These are phyloP conservation scores for Trypanosoma theileri DNA, from an alignment of 208 protist species.

Conservation along the genomic window DNA sequence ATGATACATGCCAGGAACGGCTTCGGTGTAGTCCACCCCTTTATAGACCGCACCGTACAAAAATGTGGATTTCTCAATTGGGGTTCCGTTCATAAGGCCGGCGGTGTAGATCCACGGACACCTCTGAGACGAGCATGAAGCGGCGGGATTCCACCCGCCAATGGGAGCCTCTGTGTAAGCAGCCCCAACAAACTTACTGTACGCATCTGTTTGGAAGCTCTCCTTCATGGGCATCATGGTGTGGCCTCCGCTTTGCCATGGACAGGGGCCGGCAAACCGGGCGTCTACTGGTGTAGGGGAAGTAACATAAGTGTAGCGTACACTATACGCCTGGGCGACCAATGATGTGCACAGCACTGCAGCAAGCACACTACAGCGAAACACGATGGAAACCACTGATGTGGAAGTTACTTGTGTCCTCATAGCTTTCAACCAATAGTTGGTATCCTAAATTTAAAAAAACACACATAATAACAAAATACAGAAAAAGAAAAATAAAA, in stretches of 20 bases:
- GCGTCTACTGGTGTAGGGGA: slow-evolving; percentile 16
- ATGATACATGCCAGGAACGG: slow-evolving; percentile 20
- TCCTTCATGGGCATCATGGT: slow-evolving; percentile 65
- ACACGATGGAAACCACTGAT: not conserved
- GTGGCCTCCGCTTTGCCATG: slow-evolving; percentile 31
- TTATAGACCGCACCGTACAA: slow-evolving; percentile 49
- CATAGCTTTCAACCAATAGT: not conserved
- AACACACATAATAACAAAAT: no score
- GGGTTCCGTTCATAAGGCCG: slow-evolving; percentile 42
- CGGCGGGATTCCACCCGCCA: slow-evolving; percentile 41
- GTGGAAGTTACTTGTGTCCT: not conserved
- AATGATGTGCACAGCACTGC: slow-evolving; percentile 23
- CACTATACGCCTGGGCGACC: slow-evolving; percentile 32
- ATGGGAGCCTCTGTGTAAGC: slow-evolving; percentile 40
- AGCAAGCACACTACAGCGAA: slow-evolving; percentile 8
- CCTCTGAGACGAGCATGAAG: slow-evolving; percentile 36
- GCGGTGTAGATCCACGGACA: slow-evolving; percentile 63
- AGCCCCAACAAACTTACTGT: slow-evolving; percentile 19
- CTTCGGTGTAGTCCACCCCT: slow-evolving; percentile 13
- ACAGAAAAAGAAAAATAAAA: no score
- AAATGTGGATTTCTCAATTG: slow-evolving; percentile 45
- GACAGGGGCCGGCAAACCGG: slow-evolving; percentile 38
- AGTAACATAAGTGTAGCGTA: slow-evolving; percentile 37
- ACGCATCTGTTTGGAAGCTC: slow-evolving; percentile 30
- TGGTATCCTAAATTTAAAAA: no score